A percentile compares a stretch with the other conserved stretches of the same genome.
phyloP scores from a whole-genome alignment of 257 asterid species.

The Nemophila menziesii region DNA sequence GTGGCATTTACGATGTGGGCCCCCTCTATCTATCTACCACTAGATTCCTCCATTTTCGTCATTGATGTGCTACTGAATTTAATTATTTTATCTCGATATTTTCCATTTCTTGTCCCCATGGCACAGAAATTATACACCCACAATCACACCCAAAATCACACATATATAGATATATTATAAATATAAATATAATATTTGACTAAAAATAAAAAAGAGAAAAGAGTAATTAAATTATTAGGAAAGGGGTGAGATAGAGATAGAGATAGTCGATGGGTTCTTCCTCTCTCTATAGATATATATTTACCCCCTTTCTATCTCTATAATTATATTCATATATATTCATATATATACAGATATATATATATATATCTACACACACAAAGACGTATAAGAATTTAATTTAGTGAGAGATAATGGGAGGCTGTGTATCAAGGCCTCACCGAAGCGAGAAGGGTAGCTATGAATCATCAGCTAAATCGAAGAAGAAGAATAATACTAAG shows the following conservation, averaged over 20 bases:
- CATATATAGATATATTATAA: too few species aligned
- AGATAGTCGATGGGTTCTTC: too few species aligned
- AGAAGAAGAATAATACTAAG: constrained; percentile 26
- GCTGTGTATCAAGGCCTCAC: constrained; percentile 66
- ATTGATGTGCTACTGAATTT: constrained; percentile 11
- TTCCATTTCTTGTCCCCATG: too few species aligned
- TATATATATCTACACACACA: not conserved
- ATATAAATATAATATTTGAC: too few species aligned
- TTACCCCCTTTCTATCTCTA: not conserved
- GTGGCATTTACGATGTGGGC: constrained; percentile 1
- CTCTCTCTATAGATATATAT: too few species aligned
- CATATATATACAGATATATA: not conserved
- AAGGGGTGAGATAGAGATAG: too few species aligned
- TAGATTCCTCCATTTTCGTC: constrained; percentile 25
- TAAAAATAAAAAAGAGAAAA: too few species aligned
- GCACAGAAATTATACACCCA: too few species aligned
- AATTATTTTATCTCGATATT: too few species aligned
- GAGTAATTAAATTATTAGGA: too few species aligned
- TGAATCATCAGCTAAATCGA: not conserved
- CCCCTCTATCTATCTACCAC: not conserved
- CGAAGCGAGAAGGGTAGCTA: constrained; percentile 43
- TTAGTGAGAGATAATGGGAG: constrained; percentile 45
- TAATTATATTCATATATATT: too few species aligned
- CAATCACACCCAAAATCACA: too few species aligned
- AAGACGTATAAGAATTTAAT: not conserved